These are phyloP conservation scores for Calocybe gambosa DNA, from an alignment of 1,284 basidiomycete genomes.

Conservation along the genomic window DNA sequence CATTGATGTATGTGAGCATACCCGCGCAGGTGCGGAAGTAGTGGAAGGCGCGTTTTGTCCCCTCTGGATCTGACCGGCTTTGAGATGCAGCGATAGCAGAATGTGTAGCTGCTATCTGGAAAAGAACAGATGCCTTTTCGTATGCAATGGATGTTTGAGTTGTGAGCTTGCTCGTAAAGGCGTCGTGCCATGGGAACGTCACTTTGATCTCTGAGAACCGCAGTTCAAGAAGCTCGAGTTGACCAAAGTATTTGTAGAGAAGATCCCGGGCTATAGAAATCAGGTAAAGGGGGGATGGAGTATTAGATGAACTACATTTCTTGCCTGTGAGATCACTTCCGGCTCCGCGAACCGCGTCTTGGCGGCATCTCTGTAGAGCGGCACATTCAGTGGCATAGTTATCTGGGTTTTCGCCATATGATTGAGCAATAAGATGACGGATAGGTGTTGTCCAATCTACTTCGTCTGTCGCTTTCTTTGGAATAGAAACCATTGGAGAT, in stretches of 20 bases:
- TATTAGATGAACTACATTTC: too few species aligned
- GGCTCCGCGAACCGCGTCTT: conserved; percentile 93
- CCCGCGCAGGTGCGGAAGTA: conserved; percentile 92
- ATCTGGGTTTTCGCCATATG: conserved; percentile 91
- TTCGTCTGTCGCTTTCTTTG: conserved; percentile 74
- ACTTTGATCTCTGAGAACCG: conserved; percentile 96
- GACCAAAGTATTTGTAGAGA: conserved; percentile 99
- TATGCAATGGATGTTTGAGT: conserved; percentile 96
- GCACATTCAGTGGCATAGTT: conserved; percentile 82
- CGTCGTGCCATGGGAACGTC: conserved; percentile 95
- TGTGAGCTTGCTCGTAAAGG: conserved; percentile 90
- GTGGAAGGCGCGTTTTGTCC: conserved; percentile 92
- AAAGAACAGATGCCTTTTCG: conserved; percentile 97
- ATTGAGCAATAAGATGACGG: conserved; percentile 80
- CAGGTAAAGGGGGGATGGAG: too few species aligned
- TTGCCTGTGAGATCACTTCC: conserved; percentile 80
- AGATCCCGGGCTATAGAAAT: conserved; percentile 74
- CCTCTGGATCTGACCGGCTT: conserved; percentile 84
- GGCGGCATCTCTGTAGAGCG: conserved; percentile 81
- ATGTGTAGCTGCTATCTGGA: conserved; percentile 93
- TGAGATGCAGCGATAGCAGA: conserved; percentile 84
- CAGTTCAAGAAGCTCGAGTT: conserved; percentile 94
- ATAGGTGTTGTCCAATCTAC: conserved; percentile 93
- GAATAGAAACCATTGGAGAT: conserved; percentile 78
- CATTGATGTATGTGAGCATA: conserved; percentile 98